Base-by-base conservation (phyloP, 2,329 filamentous ascomycete genomes). In the Talaromyces sp. region DNA sequence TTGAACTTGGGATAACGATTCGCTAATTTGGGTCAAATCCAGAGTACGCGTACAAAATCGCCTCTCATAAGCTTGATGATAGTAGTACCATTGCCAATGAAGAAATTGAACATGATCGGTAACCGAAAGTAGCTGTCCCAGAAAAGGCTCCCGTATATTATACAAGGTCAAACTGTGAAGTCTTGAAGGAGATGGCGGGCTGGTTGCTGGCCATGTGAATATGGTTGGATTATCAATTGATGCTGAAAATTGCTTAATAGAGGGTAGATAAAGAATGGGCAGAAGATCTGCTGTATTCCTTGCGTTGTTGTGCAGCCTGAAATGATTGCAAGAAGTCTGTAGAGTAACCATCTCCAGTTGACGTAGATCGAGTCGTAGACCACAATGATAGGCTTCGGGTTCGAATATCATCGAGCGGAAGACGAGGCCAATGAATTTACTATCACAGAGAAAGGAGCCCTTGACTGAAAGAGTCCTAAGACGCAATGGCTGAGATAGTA, bases 401-500 rank as follows among this genome's bases (percentile, higher is more conserved):
- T 5, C 45, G 8, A 49, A 16, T 3, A 49, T 49, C 45, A 27
- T 49, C 14, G 45, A 13, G 10, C 45, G 22, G 13, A 49, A 49
- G 10, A 49, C 45, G 11, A 49, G 45, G 3, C 45, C 45, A 2
- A 49, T 24, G 22, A 49, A 27, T 11, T 13, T 1, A 49, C 45
- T 49, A 24, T 27, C 3, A 49, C 22, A 49, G 22, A 49, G 22
- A 49, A 49, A 49, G 13, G 19, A 24, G 4, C 45, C 45, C n/a
- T 60, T 22, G 24, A 60, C 16, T n/a, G 14, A 22, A 41, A 60
- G 57, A 22, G 16, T 33, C 6, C 22, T 45, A 41, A 60, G 57
- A 43, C 16, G 19, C 16, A 60, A 45, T 10, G 57, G 57, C 19
- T 60, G 39, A 37, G 57, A 60, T 60, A 60, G 57, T 45, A 60